phyloP scores from a whole-genome alignment of 495 filamentous ascomycete genomes.

The Echria macrotheca region DNA sequence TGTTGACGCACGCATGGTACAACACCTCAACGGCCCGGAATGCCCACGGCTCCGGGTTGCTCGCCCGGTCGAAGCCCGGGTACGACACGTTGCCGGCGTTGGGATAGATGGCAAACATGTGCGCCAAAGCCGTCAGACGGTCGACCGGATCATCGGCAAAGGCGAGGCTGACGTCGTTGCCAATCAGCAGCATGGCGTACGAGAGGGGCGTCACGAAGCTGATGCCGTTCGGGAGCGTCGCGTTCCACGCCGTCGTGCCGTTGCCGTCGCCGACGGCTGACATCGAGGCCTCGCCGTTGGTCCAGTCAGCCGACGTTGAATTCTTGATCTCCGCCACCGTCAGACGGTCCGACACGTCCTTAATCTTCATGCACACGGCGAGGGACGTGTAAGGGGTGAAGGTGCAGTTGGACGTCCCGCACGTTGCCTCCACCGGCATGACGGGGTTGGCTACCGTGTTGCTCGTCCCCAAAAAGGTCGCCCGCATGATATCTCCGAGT shows the following conservation, averaged over 20 bases:
- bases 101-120: constrained; percentile 6
- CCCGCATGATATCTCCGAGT: too few relatives aligned
- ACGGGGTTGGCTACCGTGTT: not conserved
- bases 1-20: constrained; percentile 11
- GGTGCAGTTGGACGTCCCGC: constrained; percentile 2
- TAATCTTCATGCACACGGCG: constrained; percentile 6
- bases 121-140: not conserved
- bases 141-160: not conserved
- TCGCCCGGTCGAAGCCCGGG: not conserved
- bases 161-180: not conserved
- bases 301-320: not conserved
- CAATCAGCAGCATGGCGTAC: not conserved
- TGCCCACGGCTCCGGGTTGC: not conserved
- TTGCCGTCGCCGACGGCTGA: too few relatives aligned
- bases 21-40: constrained; percentile 6
- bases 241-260: not conserved
- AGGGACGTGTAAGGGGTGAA: not conserved
- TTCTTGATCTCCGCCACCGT: constrained; percentile 1
- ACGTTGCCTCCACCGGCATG: not conserved
- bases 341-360: not conserved
- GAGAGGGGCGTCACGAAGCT: constrained; percentile 1
- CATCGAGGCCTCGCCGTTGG: too few relatives aligned
- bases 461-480: too few relatives aligned
- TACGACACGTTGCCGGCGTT: constrained; percentile 10
- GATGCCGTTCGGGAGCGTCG: constrained; percentile 2